Base-by-base conservation (phyloP, 1,139 yeast species). In the Scheffersomyces illinoinensis region DNA sequence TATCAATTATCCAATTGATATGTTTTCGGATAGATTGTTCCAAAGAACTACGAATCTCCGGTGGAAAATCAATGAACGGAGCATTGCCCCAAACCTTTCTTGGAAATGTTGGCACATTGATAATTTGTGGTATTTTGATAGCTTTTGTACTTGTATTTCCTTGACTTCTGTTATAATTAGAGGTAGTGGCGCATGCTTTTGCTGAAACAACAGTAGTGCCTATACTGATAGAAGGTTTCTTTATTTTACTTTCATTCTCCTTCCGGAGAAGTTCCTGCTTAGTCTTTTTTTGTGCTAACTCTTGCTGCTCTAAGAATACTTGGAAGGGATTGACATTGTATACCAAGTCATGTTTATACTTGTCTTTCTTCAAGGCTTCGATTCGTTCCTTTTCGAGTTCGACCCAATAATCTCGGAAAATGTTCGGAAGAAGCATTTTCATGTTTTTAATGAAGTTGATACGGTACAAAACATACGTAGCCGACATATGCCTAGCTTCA, bases 401-500 rank as follows among this genome's bases (percentile, higher is more conserved):
- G 20, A 80, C 73, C 98, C 98, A 95, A 51, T 91, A 79, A 56
- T 85, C 85, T 62, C 91, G 86, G 70, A 92, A 97, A 43, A 89
- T 86, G 5, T 89, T 85, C 0, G 98, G 98, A 24, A 95, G 79
- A 66, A 92, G 88, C 93, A 93, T 88, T 65, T 90, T 91, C 76
- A 93, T 75, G 69, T 91, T 93, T 65, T 93, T 92, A 64, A 88
- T 87, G 61, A 87, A 91, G 48, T 93, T 89, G 18, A 95, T 82
- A 43, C 97, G 79, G 70, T 87, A 93, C 62, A 95, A 72, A 0
- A 95, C 93, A 67, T 89, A 91, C 0, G 98, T 93, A 0, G 99
- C 98, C 0, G 93, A 92, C 69, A 84, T 84, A 71, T 93, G 97
- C 56, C 98, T 82, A 2, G 98, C 98, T 67, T 93, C 98, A 51